These are phyloP conservation scores for Podaxis carcinomalis DNA, from an alignment of 768 basidiomycete genomes.

Conservation along the genomic window DNA sequence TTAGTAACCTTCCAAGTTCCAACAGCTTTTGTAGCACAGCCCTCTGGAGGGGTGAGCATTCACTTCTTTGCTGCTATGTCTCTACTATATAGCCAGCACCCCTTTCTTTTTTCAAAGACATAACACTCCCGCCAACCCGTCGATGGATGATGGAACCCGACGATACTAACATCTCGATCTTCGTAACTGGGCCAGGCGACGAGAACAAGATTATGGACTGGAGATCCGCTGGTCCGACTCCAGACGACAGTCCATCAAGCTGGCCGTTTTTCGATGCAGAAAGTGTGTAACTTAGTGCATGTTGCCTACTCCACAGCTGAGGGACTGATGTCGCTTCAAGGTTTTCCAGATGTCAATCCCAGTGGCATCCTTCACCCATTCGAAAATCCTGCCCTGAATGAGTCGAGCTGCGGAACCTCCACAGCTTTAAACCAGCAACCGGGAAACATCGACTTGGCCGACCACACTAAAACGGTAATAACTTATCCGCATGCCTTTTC, in stretches of 20 bases:
- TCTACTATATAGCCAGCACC: neutral
- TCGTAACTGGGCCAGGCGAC: neutral
- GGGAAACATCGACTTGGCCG: neutral
- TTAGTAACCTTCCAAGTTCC: neutral
- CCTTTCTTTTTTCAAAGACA: neutral
- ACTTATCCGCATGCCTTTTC: neutral
- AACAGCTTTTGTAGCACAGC: constrained; percentile 8
- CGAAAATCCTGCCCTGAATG: neutral
- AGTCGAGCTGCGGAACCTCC: neutral
- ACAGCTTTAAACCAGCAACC: neutral
- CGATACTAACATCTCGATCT: neutral
- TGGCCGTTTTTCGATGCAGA: neutral
- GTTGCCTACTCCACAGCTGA: neutral
- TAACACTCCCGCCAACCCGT: neutral
- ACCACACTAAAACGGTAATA: neutral
- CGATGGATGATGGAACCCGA: constrained; percentile 1
- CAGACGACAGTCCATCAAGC: neutral
- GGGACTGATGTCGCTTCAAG: neutral
- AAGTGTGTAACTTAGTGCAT: neutral
- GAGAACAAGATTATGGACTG: neutral
- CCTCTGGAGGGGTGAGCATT: neutral
- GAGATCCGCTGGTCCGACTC: neutral
- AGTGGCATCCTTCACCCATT: neutral
- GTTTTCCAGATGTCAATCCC: neutral
- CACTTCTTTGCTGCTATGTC: neutral